phyloP scores from a whole-genome alignment of 2,329 filamentous ascomycete genomes.

The Nothophaeocryptopus gaeumannii region DNA sequence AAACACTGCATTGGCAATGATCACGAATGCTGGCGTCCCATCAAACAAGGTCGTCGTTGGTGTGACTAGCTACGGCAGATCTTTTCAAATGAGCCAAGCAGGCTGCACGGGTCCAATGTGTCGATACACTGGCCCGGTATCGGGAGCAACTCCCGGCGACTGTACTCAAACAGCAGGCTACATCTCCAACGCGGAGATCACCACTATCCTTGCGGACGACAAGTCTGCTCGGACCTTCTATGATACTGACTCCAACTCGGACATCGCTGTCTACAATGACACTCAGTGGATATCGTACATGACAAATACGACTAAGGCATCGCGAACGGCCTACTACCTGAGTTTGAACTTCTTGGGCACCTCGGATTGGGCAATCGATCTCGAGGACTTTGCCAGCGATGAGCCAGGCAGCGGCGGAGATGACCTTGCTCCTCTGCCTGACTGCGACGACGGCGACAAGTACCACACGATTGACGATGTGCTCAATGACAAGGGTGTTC shows the following conservation, averaged over 20 bases:
- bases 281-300: conserved; percentile 29
- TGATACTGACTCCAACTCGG: conserved; percentile 1
- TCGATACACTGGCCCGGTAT: conserved; percentile 28
- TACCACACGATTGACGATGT: too few species aligned
- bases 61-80: conserved; percentile 36
- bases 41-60: conserved; percentile 36
- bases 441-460: too few species aligned
- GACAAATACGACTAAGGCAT: conserved; percentile 24
- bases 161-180: conserved; percentile 25
- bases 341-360: conserved; percentile 34
- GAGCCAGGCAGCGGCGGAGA: too few species aligned
- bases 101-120: conserved; percentile 29
- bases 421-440: too few species aligned
- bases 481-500: too few species aligned
- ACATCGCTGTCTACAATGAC: conserved; percentile 22
- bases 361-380: conserved; percentile 40
- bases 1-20: conserved; percentile 19
- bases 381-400: too few species aligned
- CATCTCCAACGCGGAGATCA: conserved; percentile 4
- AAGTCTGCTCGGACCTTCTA: not conserved
- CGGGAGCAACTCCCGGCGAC: conserved; percentile 29
- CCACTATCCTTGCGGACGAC: conserved; percentile 3
- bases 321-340: conserved; percentile 22
- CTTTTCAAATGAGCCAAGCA: conserved; percentile 38
- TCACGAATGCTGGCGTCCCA: conserved; percentile 21